Percentiles rank a stretch among this genome's conserved stretches.
phyloP scores from a whole-genome alignment of 1,284 basidiomycete species.

The Ceratobasidium sp. region DNA sequence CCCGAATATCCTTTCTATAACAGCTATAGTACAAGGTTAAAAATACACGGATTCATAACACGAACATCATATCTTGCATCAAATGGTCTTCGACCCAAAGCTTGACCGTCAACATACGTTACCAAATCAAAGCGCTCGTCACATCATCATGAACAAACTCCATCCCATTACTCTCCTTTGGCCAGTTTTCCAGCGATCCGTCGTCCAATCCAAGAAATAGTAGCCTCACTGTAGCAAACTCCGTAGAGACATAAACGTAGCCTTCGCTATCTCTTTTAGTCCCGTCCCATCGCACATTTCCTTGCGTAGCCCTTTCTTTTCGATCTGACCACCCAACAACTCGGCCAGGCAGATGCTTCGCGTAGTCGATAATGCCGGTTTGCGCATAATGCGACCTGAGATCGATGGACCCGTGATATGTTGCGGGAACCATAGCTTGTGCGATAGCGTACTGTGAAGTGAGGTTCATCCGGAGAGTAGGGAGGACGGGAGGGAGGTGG shows the following conservation, averaged over 20 bases:
- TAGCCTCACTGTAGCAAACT: not conserved
- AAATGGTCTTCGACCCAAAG: too few relatives aligned
- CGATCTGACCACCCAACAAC: not conserved
- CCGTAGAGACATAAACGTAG: not conserved
- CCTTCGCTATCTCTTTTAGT: not conserved
- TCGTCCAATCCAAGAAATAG: constrained; percentile 1
- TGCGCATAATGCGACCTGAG: not conserved
- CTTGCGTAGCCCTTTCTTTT: not conserved
- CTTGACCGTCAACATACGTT: not conserved
- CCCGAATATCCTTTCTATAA: too few relatives aligned
- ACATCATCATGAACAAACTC: not conserved
- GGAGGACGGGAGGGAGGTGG: not conserved
- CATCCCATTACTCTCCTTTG: not conserved
- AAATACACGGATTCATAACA: too few relatives aligned
- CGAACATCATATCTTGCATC: not conserved
- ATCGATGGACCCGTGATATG: constrained; percentile 1
- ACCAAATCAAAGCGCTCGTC: not conserved
- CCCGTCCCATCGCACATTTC: not conserved
- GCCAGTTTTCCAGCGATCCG: not conserved
- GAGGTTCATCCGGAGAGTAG: constrained; percentile 4
- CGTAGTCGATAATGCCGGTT: not conserved
- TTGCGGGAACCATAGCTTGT: constrained; percentile 5
- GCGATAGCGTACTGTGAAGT: constrained; percentile 2
- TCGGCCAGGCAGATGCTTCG: not conserved
- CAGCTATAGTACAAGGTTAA: too few relatives aligned